Base-by-base conservation (phyloP, 495 filamentous ascomycete species). In the Penicillium ucsense region DNA sequence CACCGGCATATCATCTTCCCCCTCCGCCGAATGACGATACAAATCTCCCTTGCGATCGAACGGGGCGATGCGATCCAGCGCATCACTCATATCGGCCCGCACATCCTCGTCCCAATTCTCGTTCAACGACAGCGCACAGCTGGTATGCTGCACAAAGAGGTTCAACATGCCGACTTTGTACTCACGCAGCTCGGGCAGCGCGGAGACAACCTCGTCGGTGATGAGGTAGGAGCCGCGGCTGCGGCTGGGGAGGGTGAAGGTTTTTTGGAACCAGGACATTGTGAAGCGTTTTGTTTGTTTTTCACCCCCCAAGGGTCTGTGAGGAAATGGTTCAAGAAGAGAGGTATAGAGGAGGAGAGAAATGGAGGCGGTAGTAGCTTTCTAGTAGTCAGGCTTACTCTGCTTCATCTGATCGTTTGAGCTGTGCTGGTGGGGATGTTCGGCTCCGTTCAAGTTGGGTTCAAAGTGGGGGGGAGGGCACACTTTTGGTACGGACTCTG, bases 21-120 rank as follows among this genome's bases (percentile, higher is more conserved):
- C 92, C 75, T 97, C 91, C 0, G 87, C 91, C 55, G 75, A 76
- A 74, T 98, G 92, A 44, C 89, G 73, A 71, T 98, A 98, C 31
- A 96, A 50, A 40, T 69, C 66, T 3, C 81, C 85, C 67, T 84
- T 78, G 9, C 74, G 74, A 50, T 89, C 85, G 60, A 86, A 81
- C 1, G 86, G 86, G 42, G 83, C 92, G 49, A 98, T 85, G 29
- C 87, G 70, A 63, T 98, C 94, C 49, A 98, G 70, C 46, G 90
- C 85, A 72, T 97, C 91, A 54, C 79, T 86, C 94, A 98, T 96
- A 59, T 95, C 90, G 2, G 72, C 76, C 31, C 88, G 68, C 8
- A 90, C 85, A 63, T 87, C 86, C 11, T 72, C 67, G 55, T 94
- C 89, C 82, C 85, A 98, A 68, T 97, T 97, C 79, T 98, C 92